phyloP scores from a whole-genome alignment of 495 filamentous ascomycete genomes.

The Penicillium waksmanii region DNA sequence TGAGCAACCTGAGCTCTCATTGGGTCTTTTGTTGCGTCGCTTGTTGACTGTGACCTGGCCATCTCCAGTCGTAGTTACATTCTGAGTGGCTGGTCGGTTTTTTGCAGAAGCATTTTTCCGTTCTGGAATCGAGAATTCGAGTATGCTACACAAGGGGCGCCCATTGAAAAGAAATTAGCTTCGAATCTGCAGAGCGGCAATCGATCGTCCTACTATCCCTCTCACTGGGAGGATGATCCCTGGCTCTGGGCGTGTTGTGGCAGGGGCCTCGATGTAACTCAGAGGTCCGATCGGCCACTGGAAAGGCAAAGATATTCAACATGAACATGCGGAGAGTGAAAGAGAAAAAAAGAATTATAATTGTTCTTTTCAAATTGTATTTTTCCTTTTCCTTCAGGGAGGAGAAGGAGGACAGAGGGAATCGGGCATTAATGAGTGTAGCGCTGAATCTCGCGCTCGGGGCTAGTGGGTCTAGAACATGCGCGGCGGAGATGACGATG shows the following conservation, averaged over 20 bases:
- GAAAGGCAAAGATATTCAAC: neutral
- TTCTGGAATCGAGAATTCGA: slow-evolving; percentile 4
- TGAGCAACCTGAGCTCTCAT: neutral
- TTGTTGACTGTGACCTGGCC: neutral
- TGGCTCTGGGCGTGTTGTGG: slow-evolving; percentile 5
- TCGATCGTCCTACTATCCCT: slow-evolving; percentile 4
- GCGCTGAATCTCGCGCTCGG: neutral
- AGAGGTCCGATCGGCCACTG: slow-evolving; percentile 11
- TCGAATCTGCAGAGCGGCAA: neutral
- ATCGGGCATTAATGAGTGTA: neutral
- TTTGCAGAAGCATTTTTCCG: neutral
- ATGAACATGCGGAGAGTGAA: neutral
- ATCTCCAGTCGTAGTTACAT: neutral
- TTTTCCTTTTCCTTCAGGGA: neutral
- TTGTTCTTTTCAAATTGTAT: neutral
- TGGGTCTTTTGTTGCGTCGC: neutral
- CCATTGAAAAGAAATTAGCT: neutral
- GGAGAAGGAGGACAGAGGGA: neutral
- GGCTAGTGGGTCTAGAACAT: slow-evolving; percentile 14
- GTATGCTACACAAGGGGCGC: slow-evolving; percentile 9
- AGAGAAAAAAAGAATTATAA: neutral
- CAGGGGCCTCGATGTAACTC: slow-evolving; percentile 10
- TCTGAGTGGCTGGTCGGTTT: slow-evolving; percentile 12
- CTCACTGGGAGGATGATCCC: slow-evolving; percentile 6
- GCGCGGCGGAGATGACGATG: slow-evolving; percentile 5